Percentiles rank a stretch among this genome's conserved stretches.
Evolutionary conservation across 768 basidiomycete species (phyloP).

Genomic region (Kwoniella shandongensis): DNA sequence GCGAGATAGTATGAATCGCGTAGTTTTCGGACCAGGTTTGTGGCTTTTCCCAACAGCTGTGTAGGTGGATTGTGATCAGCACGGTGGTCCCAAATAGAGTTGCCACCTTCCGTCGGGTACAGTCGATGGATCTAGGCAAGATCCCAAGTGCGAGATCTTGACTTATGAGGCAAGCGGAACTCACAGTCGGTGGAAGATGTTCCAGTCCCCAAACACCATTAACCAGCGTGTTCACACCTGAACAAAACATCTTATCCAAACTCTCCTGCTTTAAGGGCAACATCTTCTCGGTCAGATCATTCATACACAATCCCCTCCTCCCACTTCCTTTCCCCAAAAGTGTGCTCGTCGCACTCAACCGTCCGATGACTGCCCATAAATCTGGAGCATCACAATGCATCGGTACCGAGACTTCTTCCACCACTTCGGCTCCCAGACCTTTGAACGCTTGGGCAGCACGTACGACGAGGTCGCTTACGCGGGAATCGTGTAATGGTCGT

Average conservation of each 20-base stretch:
- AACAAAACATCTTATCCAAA: slow-evolving; percentile 46
- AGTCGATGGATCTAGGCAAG: too few species aligned
- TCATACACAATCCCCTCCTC: slow-evolving; percentile 52
- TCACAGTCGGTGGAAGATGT: slow-evolving; percentile 21
- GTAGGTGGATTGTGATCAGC: not conserved
- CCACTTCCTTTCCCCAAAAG: slow-evolving; percentile 35
- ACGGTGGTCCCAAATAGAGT: too few species aligned
- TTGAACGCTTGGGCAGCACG: slow-evolving; percentile 54
- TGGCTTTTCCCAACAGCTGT: slow-evolving; percentile 52
- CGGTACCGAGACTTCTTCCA: slow-evolving; percentile 57
- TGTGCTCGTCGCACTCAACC: slow-evolving; percentile 27
- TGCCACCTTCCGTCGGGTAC: too few species aligned
- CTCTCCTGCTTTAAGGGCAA: slow-evolving; percentile 48
- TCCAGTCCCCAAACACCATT: slow-evolving; percentile 31
- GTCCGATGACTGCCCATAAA: slow-evolving; percentile 36
- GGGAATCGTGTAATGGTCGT: slow-evolving; percentile 53
- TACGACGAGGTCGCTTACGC: slow-evolving; percentile 54
- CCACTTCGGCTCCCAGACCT: slow-evolving; percentile 55
- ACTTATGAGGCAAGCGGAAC: not conserved
- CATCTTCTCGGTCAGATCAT: slow-evolving; percentile 47
- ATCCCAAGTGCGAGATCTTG: too few species aligned
- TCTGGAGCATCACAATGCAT: slow-evolving; percentile 46
- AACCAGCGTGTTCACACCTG: slow-evolving; percentile 23
- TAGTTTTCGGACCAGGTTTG: slow-evolving; percentile 56
- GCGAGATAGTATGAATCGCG: slow-evolving; percentile 53